Conservation (phyloP, 2,329 filamentous ascomycete genomes). For the Trichoderma hamatum region DNA sequence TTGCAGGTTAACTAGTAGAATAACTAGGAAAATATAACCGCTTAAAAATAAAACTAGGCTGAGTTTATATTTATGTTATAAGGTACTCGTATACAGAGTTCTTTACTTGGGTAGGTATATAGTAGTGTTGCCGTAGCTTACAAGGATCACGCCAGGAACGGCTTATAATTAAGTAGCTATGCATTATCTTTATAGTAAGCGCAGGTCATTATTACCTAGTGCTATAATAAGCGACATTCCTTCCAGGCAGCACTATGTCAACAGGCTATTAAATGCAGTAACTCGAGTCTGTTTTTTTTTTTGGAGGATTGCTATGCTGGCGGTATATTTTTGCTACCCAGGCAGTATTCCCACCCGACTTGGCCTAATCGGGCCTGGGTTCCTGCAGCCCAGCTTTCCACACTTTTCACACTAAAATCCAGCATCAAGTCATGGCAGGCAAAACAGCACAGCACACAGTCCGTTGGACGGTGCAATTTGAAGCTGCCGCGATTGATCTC, state of each 20-base stretch:
- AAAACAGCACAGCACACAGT: too few species aligned
- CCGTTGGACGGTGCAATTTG: too few species aligned
- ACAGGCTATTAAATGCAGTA: neutral
- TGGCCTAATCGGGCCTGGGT: too few species aligned
- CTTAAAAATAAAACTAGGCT: constrained; percentile 29
- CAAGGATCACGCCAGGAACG: neutral
- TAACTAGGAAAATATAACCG: constrained; percentile 33
- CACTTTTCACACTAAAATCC: too few species aligned
- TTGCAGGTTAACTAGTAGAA: constrained; percentile 33
- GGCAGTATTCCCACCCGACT: too few species aligned
- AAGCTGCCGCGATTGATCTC: too few species aligned
- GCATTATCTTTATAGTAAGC: neutral
- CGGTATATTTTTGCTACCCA: too few species aligned
- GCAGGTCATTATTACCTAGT: neutral
- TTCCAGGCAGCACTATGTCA: neutral
- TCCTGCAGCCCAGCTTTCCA: too few species aligned
- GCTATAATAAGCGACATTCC: neutral
- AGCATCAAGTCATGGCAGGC: too few species aligned
- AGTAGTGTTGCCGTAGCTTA: neutral
- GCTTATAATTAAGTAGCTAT: neutral
- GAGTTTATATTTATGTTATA: constrained; percentile 36
- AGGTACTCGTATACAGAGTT: constrained; percentile 27
- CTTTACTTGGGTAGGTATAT: too few species aligned
- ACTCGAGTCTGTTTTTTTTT: neutral
- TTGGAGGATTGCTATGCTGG: too few species aligned